Evolutionary conservation across 2,329 filamentous ascomycete species (phyloP).

Genomic region (Diaporthe vexans): DNA sequence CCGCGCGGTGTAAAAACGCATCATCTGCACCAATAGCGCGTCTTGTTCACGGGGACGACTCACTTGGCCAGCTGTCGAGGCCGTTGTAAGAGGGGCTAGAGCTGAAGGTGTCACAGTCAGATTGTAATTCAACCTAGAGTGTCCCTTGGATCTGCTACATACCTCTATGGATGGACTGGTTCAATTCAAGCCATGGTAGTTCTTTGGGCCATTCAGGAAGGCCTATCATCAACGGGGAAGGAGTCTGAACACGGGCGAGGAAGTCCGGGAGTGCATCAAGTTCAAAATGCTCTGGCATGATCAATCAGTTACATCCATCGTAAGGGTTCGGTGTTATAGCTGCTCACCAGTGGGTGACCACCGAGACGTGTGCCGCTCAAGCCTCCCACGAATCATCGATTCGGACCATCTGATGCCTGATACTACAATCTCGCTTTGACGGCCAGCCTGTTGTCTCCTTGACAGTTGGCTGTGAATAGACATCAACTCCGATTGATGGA

Average conservation of each 20-base stretch:
- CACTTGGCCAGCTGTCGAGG: neutral
- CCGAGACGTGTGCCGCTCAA: neutral
- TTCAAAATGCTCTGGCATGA: neutral
- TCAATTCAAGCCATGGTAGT: constrained; percentile 11
- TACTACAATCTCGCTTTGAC: neutral
- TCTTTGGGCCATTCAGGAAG: neutral
- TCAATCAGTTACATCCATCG: rapidly evolving
- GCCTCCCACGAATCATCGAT: neutral
- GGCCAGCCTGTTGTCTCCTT: neutral
- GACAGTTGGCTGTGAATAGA: neutral
- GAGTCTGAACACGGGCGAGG: constrained; percentile 11
- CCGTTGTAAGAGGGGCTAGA: neutral
- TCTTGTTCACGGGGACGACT: neutral
- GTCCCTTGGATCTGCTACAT: neutral
- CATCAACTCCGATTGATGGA: neutral
- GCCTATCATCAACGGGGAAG: neutral
- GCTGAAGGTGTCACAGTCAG: neutral
- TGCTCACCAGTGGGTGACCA: neutral
- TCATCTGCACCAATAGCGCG: neutral
- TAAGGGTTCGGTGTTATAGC: rapidly evolving
- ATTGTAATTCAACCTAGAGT: neutral
- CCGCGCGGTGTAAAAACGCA: neutral
- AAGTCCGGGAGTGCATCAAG: neutral
- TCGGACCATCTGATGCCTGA: neutral
- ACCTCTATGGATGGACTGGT: neutral